Evolutionary conservation across 495 filamentous ascomycete genomes (phyloP).

Genomic region (Xylaria nigripes): DNA sequence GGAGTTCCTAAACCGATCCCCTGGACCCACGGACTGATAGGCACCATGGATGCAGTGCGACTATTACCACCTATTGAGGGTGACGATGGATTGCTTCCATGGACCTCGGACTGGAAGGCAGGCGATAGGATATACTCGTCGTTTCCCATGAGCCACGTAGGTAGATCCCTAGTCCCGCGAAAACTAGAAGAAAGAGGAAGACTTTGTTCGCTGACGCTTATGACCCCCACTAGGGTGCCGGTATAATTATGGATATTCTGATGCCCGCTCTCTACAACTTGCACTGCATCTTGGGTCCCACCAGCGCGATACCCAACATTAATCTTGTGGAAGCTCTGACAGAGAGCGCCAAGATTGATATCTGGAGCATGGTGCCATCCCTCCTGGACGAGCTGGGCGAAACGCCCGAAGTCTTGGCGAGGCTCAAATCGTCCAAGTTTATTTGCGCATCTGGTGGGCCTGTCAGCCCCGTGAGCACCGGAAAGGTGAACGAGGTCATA

Average conservation of each 20-base stretch:
- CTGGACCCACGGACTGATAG: constrained; percentile 16
- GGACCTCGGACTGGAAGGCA: constrained; percentile 15
- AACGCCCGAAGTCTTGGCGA: constrained; percentile 19
- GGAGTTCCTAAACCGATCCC: constrained; percentile 33
- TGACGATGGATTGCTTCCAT: constrained; percentile 15
- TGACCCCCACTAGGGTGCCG: constrained; percentile 21
- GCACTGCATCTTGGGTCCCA: constrained; percentile 25
- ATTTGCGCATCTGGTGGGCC: constrained; percentile 29
- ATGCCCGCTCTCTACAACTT: constrained; percentile 21
- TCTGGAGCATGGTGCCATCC: constrained; percentile 27
- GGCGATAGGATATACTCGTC: constrained; percentile 23
- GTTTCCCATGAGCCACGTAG: constrained; percentile 29
- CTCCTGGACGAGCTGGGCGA: constrained; percentile 29
- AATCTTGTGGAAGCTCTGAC: constrained; percentile 20
- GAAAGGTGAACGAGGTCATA: constrained; percentile 17
- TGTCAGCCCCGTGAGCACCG: constrained; percentile 18
- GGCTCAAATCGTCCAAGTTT: constrained; percentile 21
- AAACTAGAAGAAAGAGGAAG: neutral
- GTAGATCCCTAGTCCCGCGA: neutral
- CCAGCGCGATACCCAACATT: constrained; percentile 21
- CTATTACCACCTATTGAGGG: constrained; percentile 20
- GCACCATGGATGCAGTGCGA: constrained; percentile 16
- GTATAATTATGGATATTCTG: constrained; percentile 24
- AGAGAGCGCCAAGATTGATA: constrained; percentile 21
- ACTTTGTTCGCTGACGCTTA: neutral